Base-by-base conservation (phyloP, 192 early-diverging fungal species). In the Backusella westeae region DNA sequence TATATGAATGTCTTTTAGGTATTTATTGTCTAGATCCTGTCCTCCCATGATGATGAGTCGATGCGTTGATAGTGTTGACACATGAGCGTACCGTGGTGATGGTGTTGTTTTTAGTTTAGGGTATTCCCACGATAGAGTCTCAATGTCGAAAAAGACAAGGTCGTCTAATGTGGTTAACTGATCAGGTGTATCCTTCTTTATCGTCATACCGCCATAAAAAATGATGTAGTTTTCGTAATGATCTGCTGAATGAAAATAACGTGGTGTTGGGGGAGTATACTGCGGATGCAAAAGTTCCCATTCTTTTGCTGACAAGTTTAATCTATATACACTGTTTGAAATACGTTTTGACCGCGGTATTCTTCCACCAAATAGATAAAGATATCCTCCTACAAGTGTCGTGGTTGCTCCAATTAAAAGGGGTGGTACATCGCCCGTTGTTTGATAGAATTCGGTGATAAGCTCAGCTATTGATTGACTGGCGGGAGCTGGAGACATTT, bases 321-420 rank as follows among this genome's bases (percentile, higher is more conserved):
- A 87, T 29, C 87, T 82, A 72, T 91, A 94, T 29, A 93, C 82
- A 53, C 89, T 85, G 80, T 90, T 92, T 10, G 92, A 91, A 79
- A 94, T 90, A 76, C 85, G 85, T 41, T 91, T 89, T 39, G 83
- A 88, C 70, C 89, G 87, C 53, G 91, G 84, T 7, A 90, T 80
- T 14, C 93, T 88, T 41, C 93, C 93, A 67, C 90, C 93, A 86
- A 94, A 94, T 44, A 94, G 85, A 71, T 91, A 93, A 1, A 92
- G 72, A 7, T 81, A 75, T 23, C 87, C 86, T 36, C 84, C 85
- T 15, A 94, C 80, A 36, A 92, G 87, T 21, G 92, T 91, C 39
- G 88, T 86, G 0, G 93, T 90, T 70, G 90, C 89, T 52, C 93
- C 93, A 17, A 94, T 91, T 39, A 94, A 84, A 4, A 92, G 91